Evolutionary conservation across 2,329 filamentous ascomycete species (phyloP), one percentile per base, ranked within the genome.

Genomic region (Xenosphaeropsis pyriputrescens): DNA sequence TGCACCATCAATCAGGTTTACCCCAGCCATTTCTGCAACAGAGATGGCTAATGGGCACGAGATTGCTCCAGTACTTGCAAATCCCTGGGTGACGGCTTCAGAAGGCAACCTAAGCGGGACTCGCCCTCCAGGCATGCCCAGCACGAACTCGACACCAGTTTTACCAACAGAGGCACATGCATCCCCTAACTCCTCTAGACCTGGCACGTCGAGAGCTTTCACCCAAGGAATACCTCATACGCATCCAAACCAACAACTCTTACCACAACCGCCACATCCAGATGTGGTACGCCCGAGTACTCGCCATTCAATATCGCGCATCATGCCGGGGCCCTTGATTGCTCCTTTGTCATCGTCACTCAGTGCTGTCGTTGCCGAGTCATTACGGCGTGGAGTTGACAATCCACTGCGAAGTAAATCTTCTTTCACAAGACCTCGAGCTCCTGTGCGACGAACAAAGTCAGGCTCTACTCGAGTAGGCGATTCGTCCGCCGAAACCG

Each of bases 341-440:
- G 68, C 69, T 19, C 73, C 77, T 0, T 59, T 81, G 1, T 75
- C 69, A 2, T 68, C 66, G 2, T 69, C 68, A 1, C 60, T 82
- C 13, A 72, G 65, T 50, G 75, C 70, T 1, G 69, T 81, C 35
- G 72, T 81, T 5, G 75, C 75, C 7, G 75, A 81, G 44, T 68
- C 73, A 16, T 59, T 79, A 18, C 66, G 74, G n/a, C 67, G 71
- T 13, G 69, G 71, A 12, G 61, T 70, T 41, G 63, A 63, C 7
- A 58, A 56, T 16, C 52, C 60, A 14, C 45, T 54, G 29, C 55
- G 57, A 17, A 48, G 47, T 33, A 46, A 46, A 38, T 39, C 43
- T 4, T 36, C 35, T 6, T 47, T 50, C 16, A 53, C 50, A 19
- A 48, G 55, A 34, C 50, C 54, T 29, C 53, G 50, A 34, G 32